Evolutionary conservation across 31 red algal species (phyloP), one percentile per base, ranked within the genome.

Genomic region (Asparagopsis taxiformis): DNA sequence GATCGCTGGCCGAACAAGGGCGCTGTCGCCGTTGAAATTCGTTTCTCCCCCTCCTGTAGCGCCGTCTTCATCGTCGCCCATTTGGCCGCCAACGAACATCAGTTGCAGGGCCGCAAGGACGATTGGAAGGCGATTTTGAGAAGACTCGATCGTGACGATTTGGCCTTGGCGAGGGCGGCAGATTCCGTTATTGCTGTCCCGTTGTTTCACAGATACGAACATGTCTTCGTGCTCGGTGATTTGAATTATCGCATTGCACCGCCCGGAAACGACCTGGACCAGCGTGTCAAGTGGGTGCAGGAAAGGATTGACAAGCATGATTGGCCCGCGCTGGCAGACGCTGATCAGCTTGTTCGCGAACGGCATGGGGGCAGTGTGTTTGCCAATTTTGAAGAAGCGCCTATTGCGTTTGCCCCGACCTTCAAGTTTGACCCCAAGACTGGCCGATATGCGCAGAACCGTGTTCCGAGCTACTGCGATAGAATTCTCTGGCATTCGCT

Each of bases 201-300:
- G 11, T 59, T 79, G 34, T 70, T 89, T 55, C 84, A 89, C 50
- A 57, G 84, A 35, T 89, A 79, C 56, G 84, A 89, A 36, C 84
- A 89, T 55, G 74, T 89, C 8, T 89, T 89, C 53, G 74, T 78
- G n/a, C 32, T 89, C 65, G 86, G 86, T 3, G 75, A 90, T 58
- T 60, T 90, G 25, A 90, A 90, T 51, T 80, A 80, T 50, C 86
- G 86, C 62, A 29, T 89, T 55, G 73, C 55, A 28, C 59, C 75
- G 16, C 75, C 84, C 10, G 74, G 84, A 15, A 71, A 58, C 20
- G 65, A 68, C 35, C 75, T 37, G 21, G 67, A 79, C 4, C 46
- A 72, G 50, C 65, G 74, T 38, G 74, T 79, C 1, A 31, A 72
- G 55, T 89, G 84, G 84, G 84, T 72, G 22, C 63, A 56, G 13